These are phyloP conservation scores for Xenoacremonium recifei DNA, from an alignment of 2,329 filamentous ascomycete species.

Conservation along the genomic window DNA sequence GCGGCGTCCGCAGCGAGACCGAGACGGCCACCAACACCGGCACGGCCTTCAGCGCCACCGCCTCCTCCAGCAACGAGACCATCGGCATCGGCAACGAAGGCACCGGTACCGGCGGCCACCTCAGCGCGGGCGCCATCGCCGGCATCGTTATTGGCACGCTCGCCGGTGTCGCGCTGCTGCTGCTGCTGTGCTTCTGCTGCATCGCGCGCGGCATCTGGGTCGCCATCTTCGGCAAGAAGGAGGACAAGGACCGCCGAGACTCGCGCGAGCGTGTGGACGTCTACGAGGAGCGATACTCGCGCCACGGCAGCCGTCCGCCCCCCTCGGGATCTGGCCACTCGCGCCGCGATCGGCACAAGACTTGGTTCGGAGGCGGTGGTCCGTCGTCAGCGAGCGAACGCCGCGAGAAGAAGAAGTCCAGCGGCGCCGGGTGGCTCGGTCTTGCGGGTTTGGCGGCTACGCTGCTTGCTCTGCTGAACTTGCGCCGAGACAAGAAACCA, in stretches of 20 bases:
- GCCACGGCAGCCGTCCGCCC: slow-evolving; percentile 41
- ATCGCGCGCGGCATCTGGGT: slow-evolving; percentile 63
- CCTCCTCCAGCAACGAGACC: slow-evolving; percentile 40
- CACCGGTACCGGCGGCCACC: slow-evolving; percentile 41
- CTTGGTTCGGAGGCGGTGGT: slow-evolving; percentile 55
- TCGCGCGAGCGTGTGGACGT: slow-evolving; percentile 57
- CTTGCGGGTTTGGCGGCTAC: slow-evolving; percentile 51
- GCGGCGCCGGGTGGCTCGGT: slow-evolving; percentile 52
- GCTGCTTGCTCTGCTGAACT: slow-evolving; percentile 52
- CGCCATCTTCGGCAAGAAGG: slow-evolving; percentile 59
- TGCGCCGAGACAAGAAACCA: slow-evolving; percentile 50
- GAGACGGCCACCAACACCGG: slow-evolving; percentile 50
- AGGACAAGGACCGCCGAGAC: slow-evolving; percentile 47
- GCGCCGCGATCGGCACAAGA: slow-evolving; percentile 52
- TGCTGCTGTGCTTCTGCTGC: slow-evolving; percentile 74
- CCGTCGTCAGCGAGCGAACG: slow-evolving; percentile 38
- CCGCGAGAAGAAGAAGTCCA: slow-evolving; percentile 50
- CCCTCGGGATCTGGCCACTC: slow-evolving; percentile 44
- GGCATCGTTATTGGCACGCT: slow-evolving; percentile 77
- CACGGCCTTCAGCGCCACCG: slow-evolving; percentile 50
- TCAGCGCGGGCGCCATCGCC: slow-evolving; percentile 74
- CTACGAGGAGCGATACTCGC: slow-evolving; percentile 61
- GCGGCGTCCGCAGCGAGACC: slow-evolving; percentile 47
- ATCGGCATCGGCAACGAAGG: slow-evolving; percentile 35
- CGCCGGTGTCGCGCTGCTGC: slow-evolving; percentile 63